These are phyloP conservation scores for Lichtheimia corymbifera DNA, from an alignment of 371 early-diverging fungal genomes.

Conservation along the genomic window DNA sequence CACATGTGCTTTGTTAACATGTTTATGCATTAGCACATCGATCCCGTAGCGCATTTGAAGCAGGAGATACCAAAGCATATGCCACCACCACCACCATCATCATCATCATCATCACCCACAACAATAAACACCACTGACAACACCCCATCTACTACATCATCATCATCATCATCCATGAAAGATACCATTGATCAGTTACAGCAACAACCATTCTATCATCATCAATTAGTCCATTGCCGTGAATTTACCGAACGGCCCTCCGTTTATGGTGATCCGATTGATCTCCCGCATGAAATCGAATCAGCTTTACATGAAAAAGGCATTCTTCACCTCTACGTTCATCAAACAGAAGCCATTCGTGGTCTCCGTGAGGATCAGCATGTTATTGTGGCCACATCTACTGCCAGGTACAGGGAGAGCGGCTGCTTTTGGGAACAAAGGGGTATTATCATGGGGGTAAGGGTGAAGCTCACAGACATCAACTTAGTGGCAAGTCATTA, in stretches of 20 bases:
- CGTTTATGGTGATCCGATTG: constrained; percentile 17
- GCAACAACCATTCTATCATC: constrained; percentile 26
- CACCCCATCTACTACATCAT: no score
- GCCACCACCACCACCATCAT: constrained; percentile 7
- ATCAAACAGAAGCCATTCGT: constrained; percentile 70
- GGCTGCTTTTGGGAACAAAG: no score
- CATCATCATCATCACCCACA: neutral
- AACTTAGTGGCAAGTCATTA: constrained; percentile 74
- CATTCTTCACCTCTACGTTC: constrained; percentile 59
- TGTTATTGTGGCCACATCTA: constrained; percentile 71
- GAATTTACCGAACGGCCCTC: constrained; percentile 24
- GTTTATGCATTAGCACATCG: constrained; percentile 5
- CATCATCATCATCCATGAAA: constrained; percentile 2
- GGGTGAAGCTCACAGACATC: neutral
- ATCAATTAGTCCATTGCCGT: constrained; percentile 23
- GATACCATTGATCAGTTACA: constrained; percentile 25
- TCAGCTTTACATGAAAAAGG: constrained; percentile 29
- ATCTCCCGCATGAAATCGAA: constrained; percentile 13
- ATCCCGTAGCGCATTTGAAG: constrained; percentile 15
- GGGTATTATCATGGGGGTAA: no score
- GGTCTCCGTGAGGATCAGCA: constrained; percentile 41
- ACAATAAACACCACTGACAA: neutral
- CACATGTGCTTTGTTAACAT: neutral
- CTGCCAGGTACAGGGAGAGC: constrained; percentile 53
- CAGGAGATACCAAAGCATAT: constrained; percentile 9